These are phyloP conservation scores for Yamadazyma friedrichii DNA, from an alignment of 1,139 yeast genomes.

Conservation along the genomic window DNA sequence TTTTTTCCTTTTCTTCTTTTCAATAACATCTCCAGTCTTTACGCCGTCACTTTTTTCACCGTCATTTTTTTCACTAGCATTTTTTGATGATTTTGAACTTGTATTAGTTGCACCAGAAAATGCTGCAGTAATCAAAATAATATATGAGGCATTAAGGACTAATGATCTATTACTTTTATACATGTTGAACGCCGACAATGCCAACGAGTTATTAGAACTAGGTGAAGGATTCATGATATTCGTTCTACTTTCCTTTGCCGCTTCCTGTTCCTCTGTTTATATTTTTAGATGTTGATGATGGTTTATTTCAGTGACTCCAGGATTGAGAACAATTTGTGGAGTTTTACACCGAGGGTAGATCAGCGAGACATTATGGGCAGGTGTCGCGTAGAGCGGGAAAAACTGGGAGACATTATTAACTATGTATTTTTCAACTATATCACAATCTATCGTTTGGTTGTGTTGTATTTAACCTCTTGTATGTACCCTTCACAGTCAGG, in stretches of 20 bases:
- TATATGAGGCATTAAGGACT: conserved; percentile 49
- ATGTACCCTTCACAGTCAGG: too few relatives aligned
- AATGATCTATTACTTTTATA: conserved; percentile 47
- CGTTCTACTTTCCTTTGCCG: not conserved
- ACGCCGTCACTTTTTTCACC: conserved; percentile 8
- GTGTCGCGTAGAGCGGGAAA: too few relatives aligned
- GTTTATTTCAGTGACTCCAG: conserved; percentile 1
- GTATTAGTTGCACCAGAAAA: conserved; percentile 45
- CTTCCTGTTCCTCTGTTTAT: not conserved
- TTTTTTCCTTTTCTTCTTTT: conserved; percentile 26
- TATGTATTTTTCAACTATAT: too few relatives aligned
- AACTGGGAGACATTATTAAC: too few relatives aligned
- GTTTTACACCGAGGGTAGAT: conserved; percentile 4
- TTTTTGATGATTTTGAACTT: conserved; percentile 11
- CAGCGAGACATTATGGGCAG: not conserved
- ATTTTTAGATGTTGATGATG: not conserved
- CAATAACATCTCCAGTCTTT: conserved; percentile 6
- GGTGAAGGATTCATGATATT: not conserved
- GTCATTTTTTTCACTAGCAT: conserved; percentile 6
- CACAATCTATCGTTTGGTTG: too few relatives aligned
- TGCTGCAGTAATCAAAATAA: conserved; percentile 45
- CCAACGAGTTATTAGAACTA: conserved; percentile 12
- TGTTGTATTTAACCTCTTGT: too few relatives aligned
- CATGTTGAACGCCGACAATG: conserved; percentile 31
- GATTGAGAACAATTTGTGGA: conserved; percentile 1